phyloP scores from a whole-genome alignment of 2,329 filamentous ascomycete genomes.

The Parastagonospora nodorum region DNA sequence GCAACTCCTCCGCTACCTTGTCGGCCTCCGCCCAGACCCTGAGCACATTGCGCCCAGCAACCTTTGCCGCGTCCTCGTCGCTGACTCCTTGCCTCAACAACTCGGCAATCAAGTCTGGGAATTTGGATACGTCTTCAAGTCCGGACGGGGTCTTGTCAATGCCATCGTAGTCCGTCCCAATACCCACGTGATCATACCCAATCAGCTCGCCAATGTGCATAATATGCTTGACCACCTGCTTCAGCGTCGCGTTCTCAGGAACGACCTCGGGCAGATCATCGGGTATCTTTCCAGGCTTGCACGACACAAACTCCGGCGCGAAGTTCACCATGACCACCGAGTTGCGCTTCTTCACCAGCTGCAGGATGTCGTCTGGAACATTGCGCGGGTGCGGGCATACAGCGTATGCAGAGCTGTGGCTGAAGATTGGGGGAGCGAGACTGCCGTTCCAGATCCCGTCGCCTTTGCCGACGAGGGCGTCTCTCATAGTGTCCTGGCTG shows the following conservation, averaged over 20 bases:
- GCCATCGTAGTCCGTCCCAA: conserved; percentile 90
- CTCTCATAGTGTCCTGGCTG: conserved; percentile 79
- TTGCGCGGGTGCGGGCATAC: conserved; percentile 90
- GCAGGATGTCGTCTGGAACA: conserved; percentile 81
- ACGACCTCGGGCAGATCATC: conserved; percentile 72
- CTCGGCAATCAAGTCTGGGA: conserved; percentile 76
- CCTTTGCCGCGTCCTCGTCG: conserved; percentile 72
- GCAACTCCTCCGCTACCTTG: conserved; percentile 2
- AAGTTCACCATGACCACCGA: conserved; percentile 94
- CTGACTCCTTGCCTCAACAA: conserved; percentile 74
- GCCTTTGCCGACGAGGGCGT: conserved; percentile 69
- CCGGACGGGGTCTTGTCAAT: conserved; percentile 71
- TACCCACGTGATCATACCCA: conserved; percentile 84
- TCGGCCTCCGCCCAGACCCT: conserved; percentile 64
- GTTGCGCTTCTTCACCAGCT: conserved; percentile 73
- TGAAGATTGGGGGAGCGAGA: conserved; percentile 83
- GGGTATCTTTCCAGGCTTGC: conserved; percentile 62
- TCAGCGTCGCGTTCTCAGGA: conserved; percentile 71
- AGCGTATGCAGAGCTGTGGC: conserved; percentile 79
- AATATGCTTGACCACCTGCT: conserved; percentile 80
- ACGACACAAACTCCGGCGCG: conserved; percentile 79
- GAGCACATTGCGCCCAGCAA: conserved; percentile 80
- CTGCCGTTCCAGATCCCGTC: conserved; percentile 68
- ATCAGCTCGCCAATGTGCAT: conserved; percentile 80
- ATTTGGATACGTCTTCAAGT: conserved; percentile 84